These are phyloP conservation scores for Aspergillus sergii DNA, from an alignment of 2,329 filamentous ascomycete genomes.

Conservation along the genomic window DNA sequence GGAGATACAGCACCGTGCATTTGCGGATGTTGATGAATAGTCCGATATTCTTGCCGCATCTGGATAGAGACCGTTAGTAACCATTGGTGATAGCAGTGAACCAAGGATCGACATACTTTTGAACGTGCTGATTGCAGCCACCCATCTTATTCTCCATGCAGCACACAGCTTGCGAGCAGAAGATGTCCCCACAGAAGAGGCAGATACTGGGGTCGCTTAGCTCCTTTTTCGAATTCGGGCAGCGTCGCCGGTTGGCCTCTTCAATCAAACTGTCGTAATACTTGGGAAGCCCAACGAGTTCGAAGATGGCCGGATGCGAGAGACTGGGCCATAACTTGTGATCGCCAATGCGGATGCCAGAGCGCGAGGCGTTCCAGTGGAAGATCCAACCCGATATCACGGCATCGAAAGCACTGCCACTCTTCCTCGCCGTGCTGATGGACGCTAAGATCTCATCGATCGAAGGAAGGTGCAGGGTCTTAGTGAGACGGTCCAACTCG, in stretches of 20 bases:
- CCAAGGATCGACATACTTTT: slow-evolving; percentile 62
- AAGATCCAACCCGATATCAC: slow-evolving; percentile 73
- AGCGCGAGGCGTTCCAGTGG: slow-evolving; percentile 42
- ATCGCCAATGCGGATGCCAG: slow-evolving; percentile 34
- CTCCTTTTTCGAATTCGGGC: slow-evolving; percentile 88
- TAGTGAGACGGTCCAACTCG: slow-evolving; percentile 80
- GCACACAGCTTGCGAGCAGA: slow-evolving; percentile 92
- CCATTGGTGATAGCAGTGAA: neutral
- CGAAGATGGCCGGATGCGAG: slow-evolving; percentile 88
- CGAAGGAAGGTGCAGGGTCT: slow-evolving; percentile 72
- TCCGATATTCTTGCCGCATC: slow-evolving; percentile 87
- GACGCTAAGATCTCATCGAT: slow-evolving; percentile 76
- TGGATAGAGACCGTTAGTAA: slow-evolving; percentile 41
- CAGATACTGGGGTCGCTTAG: slow-evolving; percentile 89
- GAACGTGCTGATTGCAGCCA: slow-evolving; percentile 88
- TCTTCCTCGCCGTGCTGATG: slow-evolving; percentile 47
- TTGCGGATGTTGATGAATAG: slow-evolving; percentile 96
- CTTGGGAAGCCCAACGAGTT: slow-evolving; percentile 87
- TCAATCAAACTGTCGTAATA: slow-evolving; percentile 93
- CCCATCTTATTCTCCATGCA: slow-evolving; percentile 74
- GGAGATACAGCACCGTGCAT: slow-evolving; percentile 86
- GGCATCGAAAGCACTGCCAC: slow-evolving; percentile 47
- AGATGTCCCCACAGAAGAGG: slow-evolving; percentile 93
- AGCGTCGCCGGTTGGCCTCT: slow-evolving; percentile 79
- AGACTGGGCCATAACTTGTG: slow-evolving; percentile 50